phyloP scores from a whole-genome alignment of 2,329 filamentous ascomycete genomes.

The Cercospora zeae-maydis region DNA sequence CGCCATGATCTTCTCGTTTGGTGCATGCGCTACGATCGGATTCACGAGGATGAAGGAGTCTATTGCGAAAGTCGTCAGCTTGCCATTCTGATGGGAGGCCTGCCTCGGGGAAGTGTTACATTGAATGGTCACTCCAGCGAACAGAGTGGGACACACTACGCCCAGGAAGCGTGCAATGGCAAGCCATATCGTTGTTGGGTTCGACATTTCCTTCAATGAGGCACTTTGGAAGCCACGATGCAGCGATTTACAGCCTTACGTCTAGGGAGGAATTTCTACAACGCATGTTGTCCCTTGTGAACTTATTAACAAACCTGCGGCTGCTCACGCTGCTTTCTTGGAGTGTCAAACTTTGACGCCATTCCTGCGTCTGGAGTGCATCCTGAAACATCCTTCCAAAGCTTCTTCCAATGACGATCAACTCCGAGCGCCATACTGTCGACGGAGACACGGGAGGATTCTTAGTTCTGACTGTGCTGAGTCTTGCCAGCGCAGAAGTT shows the following conservation, averaged over 20 bases:
- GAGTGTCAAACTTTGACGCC: background rate
- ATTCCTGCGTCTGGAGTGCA: background rate
- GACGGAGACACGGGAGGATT: background rate
- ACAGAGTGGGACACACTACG: constrained; percentile 27
- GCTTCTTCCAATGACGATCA: background rate
- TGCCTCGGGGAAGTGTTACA: constrained; percentile 15
- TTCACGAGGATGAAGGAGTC: constrained; percentile 39
- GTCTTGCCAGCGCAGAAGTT: background rate
- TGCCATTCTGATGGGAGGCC: background rate
- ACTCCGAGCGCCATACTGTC: background rate
- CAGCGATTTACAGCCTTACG: background rate
- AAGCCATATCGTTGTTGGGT: background rate
- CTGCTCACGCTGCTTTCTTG: background rate
- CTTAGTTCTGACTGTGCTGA: background rate
- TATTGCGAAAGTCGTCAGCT: constrained; percentile 5
- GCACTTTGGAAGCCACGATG: background rate
- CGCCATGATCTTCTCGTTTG: constrained; percentile 35
- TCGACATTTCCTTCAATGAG: background rate
- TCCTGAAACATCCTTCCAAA: background rate
- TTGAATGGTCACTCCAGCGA: constrained; percentile 26
- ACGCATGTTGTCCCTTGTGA: no score
- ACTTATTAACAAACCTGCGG: no score
- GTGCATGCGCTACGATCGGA: constrained; percentile 36
- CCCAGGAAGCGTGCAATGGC: constrained; percentile 22
- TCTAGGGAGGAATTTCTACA: no score